Base-by-base conservation (phyloP, 208 protist genomes). In the Balamuthia mandrillaris region DNA sequence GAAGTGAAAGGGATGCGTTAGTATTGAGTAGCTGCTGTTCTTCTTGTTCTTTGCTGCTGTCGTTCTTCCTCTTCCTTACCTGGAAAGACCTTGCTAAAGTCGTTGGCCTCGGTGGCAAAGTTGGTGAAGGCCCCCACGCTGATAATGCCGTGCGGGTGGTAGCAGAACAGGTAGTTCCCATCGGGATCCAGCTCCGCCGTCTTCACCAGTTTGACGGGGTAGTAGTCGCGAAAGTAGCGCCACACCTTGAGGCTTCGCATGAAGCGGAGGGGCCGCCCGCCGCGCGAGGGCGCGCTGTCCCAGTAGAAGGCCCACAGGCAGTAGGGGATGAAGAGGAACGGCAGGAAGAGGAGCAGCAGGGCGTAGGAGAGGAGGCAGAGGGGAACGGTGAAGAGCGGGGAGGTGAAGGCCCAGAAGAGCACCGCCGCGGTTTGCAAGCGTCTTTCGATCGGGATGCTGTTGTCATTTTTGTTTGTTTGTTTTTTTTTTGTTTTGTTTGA, bases 111-210 rank as follows among this genome's bases (percentile, higher is more conserved):
- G 0, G 63, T 56, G 68, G 12, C n/a, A 6, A 77, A 86, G 39
- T 79, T 65, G 65, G 18, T 44, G 60, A 85, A 63, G 0, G 75
- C 87, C 49, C 87, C 87, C 31, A 90, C 47, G 7, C 70, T 72
- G 35, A 88, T 88, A 21, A 90, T 85, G 1, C 87, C 87, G 58
- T 90, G 87, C 54, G 87, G 87, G 33, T 87, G 56, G 31, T 87
- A 81, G 7, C 56, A 81, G 49, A 90, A 86, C 21, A 90, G 60
- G 35, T 90, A 90, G 35, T 87, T 87, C 65, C 85, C 86, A 9
- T 54, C 44, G 16, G 87, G 63, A 10, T 84, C 44, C 10, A 88
- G 42, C 2, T 90, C 81, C 21, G 52, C 61, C n/a, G 65, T 79
- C 60, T 86, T 86, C 44, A 86, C 16, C 16, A 90, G 51, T 5